Conservation (phyloP, 306 rosid genomes). For the Prunus mira region DNA sequence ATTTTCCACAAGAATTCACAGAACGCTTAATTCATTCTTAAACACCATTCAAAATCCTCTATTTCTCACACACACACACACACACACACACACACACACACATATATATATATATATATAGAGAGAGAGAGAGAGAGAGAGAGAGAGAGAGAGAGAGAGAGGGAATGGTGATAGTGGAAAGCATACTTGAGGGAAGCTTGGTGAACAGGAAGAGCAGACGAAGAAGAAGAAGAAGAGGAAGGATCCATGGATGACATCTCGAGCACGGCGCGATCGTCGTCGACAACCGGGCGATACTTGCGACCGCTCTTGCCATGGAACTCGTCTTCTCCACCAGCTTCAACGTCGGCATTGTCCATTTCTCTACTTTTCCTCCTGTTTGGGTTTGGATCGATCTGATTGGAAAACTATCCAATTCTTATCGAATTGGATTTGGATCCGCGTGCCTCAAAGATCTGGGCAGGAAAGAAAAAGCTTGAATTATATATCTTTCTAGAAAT, state of each 20-base stretch:
- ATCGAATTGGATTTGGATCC: slow-evolving; percentile 2
- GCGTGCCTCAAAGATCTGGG: not conserved
- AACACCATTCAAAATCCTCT: slow-evolving; percentile 2
- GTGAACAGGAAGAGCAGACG: slow-evolving; percentile 44
- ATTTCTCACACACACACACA: not conserved
- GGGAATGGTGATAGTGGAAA: not conserved
- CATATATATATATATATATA: not conserved
- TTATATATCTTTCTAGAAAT: not conserved
- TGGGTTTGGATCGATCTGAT: slow-evolving; percentile 2
- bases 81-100: not conserved
- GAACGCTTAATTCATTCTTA: not conserved
- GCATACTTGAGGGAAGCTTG: slow-evolving; percentile 60
- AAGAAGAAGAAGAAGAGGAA: slow-evolving; percentile 63
- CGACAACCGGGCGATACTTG: slow-evolving; percentile 87
- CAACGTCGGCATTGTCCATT: slow-evolving; percentile 82
- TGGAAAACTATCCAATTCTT: not conserved
- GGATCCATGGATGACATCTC: slow-evolving; percentile 95
- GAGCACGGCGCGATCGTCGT: slow-evolving; percentile 91
- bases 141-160: no score
- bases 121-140: not conserved
- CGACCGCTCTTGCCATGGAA: slow-evolving; percentile 57
- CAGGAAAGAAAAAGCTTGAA: not conserved
- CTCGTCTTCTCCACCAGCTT: slow-evolving; percentile 69
- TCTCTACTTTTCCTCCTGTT: not conserved
- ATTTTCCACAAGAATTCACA: not conserved